phyloP scores from a whole-genome alignment of 164 flowering plant species.

The Euptelea pleiosperma region DNA sequence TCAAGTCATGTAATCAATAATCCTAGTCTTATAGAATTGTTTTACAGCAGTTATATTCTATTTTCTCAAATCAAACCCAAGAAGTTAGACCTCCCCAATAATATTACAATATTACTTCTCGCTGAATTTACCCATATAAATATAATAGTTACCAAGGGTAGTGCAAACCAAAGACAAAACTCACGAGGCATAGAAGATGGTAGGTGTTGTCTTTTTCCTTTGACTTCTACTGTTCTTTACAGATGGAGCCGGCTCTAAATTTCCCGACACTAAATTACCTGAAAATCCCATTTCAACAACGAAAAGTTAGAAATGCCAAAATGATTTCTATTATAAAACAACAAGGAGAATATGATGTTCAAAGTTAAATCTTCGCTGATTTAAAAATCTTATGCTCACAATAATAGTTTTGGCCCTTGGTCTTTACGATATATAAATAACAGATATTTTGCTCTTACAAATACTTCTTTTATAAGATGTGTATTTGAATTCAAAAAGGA shows the following conservation, averaged over 20 bases:
- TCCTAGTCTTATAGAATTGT: too few species aligned
- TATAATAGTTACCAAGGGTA: background rate
- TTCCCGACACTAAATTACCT: constrained; percentile 31
- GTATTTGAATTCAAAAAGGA: too few species aligned
- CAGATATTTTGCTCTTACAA: too few species aligned
- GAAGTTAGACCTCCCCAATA: background rate
- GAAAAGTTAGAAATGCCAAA: constrained; percentile 4
- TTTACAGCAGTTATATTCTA: too few species aligned
- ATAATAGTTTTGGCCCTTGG: too few species aligned
- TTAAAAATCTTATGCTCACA: too few species aligned
- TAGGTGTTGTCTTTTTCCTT: constrained; percentile 45
- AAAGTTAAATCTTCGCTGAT: too few species aligned
- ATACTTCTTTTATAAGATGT: too few species aligned
- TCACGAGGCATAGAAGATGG: constrained; percentile 80
- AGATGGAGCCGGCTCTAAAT: constrained; percentile 27
- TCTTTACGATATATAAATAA: too few species aligned
- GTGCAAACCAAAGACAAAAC: constrained; percentile 23
- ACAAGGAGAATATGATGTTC: background rate
- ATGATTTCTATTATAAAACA: background rate
- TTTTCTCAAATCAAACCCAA: background rate
- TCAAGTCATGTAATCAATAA: background rate
- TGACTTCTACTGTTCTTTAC: constrained; percentile 26
- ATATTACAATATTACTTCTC: too few species aligned
- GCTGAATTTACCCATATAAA: too few species aligned
- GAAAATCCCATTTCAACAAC: constrained; percentile 3